Evolutionary conservation across 495 filamentous ascomycete genomes (phyloP), one percentile per base, ranked within the genome.

Genomic region (Hypoxylon trugodes): DNA sequence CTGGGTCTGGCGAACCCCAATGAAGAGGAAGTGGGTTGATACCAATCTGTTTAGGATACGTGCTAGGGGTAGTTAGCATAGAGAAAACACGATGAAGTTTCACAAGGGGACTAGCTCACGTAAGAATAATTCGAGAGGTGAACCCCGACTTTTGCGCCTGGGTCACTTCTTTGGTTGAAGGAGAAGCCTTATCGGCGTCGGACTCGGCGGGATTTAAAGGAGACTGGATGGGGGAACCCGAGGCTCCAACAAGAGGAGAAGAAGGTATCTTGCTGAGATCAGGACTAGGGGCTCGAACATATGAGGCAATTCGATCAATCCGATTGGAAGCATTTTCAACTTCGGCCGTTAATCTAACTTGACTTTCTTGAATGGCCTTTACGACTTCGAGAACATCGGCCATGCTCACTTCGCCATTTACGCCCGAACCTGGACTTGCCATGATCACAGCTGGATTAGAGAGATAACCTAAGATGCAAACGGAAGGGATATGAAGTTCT

Each of bases 1-100:
- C 73, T 6, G 90, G 86, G 71, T 97, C 91, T 33, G 84, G 73
- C 46, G 89, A 81, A 28, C 95, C 95, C 95, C 95, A 98, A 65
- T 90, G 79, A 81, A 98, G 87, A 28, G 87, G 85, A 24, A 97
- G 74, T 33, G 95, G 94, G 47, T 96, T 90, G 73, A 98, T 93
- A 46, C 93, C 95, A 59, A 90, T 89, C 79, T 97, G 95, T 55
- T 90, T 90, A 30, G 95, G 95, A 76, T 98, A 97, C 6, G 94
- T 96, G 24, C 92, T 97, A 65, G 89, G 70, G 69, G 64, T 13
- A 8, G 38, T 68, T 36, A 68, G 30, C 43, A 35, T 8, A 28
- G 15, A 8, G 24, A 1, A 12, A 45, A 25, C 28, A 26, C 78
- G 32, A 16, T 15, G n/a, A n/a, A n/a, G n/a, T 57, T 18, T 45